Percentiles rank a stretch among this genome's conserved stretches.
Conservation (phyloP, 352 stramenopile genomes). For the Stramenopiles sp. region DNA sequence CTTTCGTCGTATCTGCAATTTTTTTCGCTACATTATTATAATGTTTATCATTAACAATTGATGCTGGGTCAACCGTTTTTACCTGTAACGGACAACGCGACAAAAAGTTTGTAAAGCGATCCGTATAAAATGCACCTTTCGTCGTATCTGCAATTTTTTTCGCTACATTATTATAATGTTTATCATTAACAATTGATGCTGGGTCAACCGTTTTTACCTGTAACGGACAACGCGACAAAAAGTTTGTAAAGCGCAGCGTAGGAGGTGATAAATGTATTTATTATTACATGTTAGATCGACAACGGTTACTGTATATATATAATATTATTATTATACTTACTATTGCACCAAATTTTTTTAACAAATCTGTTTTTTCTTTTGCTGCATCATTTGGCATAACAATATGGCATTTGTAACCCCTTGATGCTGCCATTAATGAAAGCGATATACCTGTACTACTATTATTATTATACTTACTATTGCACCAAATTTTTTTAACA, state of each 20-base stretch:
- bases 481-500: slow-evolving; percentile 53
- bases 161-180: slow-evolving; percentile 93
- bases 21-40: slow-evolving; percentile 87
- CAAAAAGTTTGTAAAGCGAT: slow-evolving; percentile 91
- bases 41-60: slow-evolving; percentile 91
- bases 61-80: slow-evolving; percentile 44
- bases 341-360: slow-evolving; percentile 54
- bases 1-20: slow-evolving; percentile 47
- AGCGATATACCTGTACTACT: slow-evolving; percentile 91
- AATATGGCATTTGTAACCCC: slow-evolving; percentile 78
- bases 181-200: slow-evolving; percentile 84
- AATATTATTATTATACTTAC: no score
- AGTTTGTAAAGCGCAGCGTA: slow-evolving; percentile 94
- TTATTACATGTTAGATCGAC: slow-evolving; percentile 35
- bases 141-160: slow-evolving; percentile 50
- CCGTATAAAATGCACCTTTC: slow-evolving; percentile 70
- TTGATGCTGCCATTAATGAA: slow-evolving; percentile 65
- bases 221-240: slow-evolving; percentile 28
- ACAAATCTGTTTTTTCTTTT: slow-evolving; percentile 57
- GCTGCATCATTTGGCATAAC: slow-evolving; percentile 93
- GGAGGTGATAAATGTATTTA: slow-evolving; percentile 51
- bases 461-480: slow-evolving; percentile 54
- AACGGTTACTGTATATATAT: slow-evolving; percentile 33
- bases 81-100: no score
- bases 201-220: no score